Conservation (phyloP, 2,329 filamentous ascomycete genomes). For the Penicillium sp. region DNA sequence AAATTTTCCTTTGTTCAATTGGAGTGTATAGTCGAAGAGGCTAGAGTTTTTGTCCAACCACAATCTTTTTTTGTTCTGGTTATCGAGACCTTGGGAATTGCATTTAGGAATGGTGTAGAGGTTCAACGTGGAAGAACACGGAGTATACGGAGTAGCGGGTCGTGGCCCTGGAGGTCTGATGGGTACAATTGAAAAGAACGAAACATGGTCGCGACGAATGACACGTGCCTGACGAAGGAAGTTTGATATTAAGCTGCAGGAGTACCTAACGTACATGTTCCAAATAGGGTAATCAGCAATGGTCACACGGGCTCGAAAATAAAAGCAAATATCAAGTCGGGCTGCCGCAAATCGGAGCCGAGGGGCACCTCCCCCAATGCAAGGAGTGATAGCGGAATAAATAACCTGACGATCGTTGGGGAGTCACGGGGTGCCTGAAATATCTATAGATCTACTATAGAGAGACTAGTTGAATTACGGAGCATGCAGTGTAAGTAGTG, state of each 20-base stretch:
- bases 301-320: conserved; percentile 3
- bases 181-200: too few species aligned
- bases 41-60: not conserved
- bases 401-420: not conserved
- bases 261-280: not conserved
- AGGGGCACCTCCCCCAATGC: not conserved
- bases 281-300: not conserved
- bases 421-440: conserved; percentile 11
- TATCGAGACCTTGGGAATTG: not conserved
- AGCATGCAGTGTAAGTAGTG: not conserved
- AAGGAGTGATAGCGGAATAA: not conserved
- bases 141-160: too few species aligned
- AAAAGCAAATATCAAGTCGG: not conserved
- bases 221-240: not conserved
- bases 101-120: not conserved
- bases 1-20: conserved; percentile 29
- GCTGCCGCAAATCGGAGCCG: conserved; percentile 11
- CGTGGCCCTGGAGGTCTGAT: too few species aligned
- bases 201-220: not conserved
- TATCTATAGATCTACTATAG: conserved; percentile 1
- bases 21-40: conserved; percentile 9
- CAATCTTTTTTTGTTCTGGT: not conserved
- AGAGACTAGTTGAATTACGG: not conserved
- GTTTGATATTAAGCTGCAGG: not conserved
- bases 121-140: not conserved